phyloP scores from a whole-genome alignment of 2,329 filamentous ascomycete species.

The Talaromyces sp. region DNA sequence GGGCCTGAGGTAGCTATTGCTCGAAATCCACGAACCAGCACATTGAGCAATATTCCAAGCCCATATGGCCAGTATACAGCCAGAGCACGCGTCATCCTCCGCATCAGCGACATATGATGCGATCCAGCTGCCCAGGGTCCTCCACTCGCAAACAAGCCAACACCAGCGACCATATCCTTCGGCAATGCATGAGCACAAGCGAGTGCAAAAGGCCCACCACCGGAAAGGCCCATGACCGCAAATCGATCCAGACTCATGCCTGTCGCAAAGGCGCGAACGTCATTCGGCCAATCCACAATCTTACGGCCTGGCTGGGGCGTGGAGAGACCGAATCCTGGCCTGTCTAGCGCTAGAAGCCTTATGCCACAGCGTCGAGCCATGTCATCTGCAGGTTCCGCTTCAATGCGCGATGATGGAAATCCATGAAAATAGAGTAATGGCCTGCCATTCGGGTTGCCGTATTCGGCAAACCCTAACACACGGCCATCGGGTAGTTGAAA shows the following conservation, averaged over 20 bases:
- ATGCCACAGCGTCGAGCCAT: conserved; percentile 32
- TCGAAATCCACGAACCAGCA: conserved; percentile 21
- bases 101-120: conserved; percentile 27
- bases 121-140: conserved; percentile 34
- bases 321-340: conserved; percentile 45
- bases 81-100: conserved; percentile 21
- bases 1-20: conserved; percentile 21
- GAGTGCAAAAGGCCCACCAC: conserved; percentile 48
- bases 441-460: conserved; percentile 33
- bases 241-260: conserved; percentile 42
- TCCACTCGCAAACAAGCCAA: conserved; percentile 16
- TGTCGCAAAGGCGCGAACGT: conserved; percentile 40
- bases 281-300: conserved; percentile 42
- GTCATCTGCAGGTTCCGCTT: conserved; percentile 36
- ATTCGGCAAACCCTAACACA: conserved; percentile 44
- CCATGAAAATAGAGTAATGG: conserved; percentile 46
- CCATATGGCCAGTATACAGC: conserved; percentile 25
- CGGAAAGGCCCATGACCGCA: conserved; percentile 45
- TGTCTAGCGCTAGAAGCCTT: conserved; percentile 43
- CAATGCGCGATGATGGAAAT: conserved; percentile 43
- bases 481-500: conserved; percentile 36
- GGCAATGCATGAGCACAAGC: conserved; percentile 45
- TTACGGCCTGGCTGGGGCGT: conserved; percentile 36
- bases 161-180: conserved; percentile 14
- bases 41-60: conserved; percentile 20